Evolutionary conservation across 2,329 filamentous ascomycete genomes (phyloP).

Genomic region (Madurella fahalii): DNA sequence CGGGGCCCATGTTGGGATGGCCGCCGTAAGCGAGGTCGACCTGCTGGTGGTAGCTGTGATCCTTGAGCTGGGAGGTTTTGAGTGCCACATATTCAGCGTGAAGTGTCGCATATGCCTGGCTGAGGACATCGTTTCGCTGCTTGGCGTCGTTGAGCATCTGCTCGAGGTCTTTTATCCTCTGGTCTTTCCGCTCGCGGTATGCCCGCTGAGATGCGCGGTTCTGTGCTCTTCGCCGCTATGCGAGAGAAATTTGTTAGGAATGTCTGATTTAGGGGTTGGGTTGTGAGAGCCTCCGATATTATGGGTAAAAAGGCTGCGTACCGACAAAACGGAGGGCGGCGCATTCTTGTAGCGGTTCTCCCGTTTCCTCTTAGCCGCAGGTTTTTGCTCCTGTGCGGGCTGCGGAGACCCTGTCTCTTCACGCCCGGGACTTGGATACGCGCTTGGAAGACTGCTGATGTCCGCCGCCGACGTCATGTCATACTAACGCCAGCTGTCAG

Average conservation of each 20-base stretch:
- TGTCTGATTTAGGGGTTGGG: background rate
- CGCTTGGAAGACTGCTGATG: slow-evolving; percentile 23
- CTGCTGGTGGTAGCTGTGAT: slow-evolving; percentile 16
- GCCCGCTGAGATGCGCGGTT: slow-evolving; percentile 59
- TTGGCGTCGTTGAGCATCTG: slow-evolving; percentile 50
- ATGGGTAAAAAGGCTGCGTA: slow-evolving; percentile 36
- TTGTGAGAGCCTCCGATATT: background rate
- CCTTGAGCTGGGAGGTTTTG: slow-evolving; percentile 32
- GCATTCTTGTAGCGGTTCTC: slow-evolving; percentile 53
- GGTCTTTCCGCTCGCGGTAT: slow-evolving; percentile 60
- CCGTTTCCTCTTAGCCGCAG: slow-evolving; percentile 44
- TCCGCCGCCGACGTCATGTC: slow-evolving; percentile 31
- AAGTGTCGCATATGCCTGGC: slow-evolving; percentile 49
- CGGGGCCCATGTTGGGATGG: slow-evolving; percentile 17
- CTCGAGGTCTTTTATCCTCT: slow-evolving; percentile 62
- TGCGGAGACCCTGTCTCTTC: slow-evolving; percentile 28
- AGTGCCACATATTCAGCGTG: slow-evolving; percentile 43
- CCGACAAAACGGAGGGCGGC: slow-evolving; percentile 45
- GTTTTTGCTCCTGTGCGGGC: slow-evolving; percentile 29
- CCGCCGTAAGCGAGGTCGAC: slow-evolving; percentile 19
- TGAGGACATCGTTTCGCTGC: slow-evolving; percentile 52
- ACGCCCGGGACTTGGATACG: slow-evolving; percentile 34
- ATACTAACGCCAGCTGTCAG: slow-evolving; percentile 28
- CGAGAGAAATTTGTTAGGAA: background rate
- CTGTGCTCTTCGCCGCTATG: slow-evolving; percentile 54